Conservation (phyloP, 371 early-diverging fungal genomes). For the Sporodiniella umbellata region DNA sequence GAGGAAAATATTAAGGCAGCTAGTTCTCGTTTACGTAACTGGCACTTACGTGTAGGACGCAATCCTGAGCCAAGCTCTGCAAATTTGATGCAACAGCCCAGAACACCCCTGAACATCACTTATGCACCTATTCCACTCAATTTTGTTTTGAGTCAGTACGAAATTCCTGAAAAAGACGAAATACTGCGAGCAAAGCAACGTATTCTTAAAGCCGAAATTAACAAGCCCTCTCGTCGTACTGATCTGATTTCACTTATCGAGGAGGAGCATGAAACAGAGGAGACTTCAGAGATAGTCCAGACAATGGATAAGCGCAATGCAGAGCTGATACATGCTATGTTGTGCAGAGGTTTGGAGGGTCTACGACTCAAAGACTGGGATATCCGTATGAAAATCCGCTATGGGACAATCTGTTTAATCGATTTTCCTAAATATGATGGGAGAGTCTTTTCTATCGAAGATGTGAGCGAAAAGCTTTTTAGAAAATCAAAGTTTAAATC, state of each 20-base stretch:
- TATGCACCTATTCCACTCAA: too few relatives aligned
- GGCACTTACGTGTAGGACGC: conserved; percentile 30
- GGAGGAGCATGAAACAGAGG: background rate
- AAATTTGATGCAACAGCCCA: conserved; percentile 31
- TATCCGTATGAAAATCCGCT: conserved; percentile 40
- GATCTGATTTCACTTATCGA: background rate
- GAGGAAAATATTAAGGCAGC: conserved; percentile 22
- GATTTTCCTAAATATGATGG: conserved; percentile 17
- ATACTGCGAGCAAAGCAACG: conserved; percentile 17
- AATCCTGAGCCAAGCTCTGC: conserved; percentile 6
- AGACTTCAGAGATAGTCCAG: conserved; percentile 4
- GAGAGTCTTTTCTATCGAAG: conserved; percentile 9
- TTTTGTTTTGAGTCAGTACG: conserved; percentile 20
- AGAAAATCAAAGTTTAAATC: conserved; percentile 14
- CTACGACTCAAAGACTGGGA: conserved; percentile 37
- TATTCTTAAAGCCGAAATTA: too few relatives aligned
- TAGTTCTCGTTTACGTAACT: conserved; percentile 32
- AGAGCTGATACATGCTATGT: conserved; percentile 4
- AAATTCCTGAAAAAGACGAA: conserved; percentile 5
- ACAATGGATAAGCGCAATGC: conserved; percentile 23
- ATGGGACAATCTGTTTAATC: conserved; percentile 32
- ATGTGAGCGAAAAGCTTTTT: conserved; percentile 15
- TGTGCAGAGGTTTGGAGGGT: conserved; percentile 36
- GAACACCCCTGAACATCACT: too few relatives aligned
- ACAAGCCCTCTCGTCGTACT: too few relatives aligned